Evolutionary conservation across 495 filamentous ascomycete species (phyloP).

Genomic region (Talaromyces adpressus): DNA sequence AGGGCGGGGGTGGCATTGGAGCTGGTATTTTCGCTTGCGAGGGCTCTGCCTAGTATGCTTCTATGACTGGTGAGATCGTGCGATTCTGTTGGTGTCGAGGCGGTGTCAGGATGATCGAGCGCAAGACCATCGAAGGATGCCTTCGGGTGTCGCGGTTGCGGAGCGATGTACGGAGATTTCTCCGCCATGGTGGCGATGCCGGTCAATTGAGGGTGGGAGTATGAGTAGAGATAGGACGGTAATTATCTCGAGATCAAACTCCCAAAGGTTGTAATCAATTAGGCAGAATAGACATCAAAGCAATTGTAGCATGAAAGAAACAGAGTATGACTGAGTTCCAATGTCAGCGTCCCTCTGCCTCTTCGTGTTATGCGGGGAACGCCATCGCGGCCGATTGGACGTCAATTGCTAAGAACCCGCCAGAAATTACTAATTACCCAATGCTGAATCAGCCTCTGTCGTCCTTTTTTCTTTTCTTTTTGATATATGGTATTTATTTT

Average conservation of each 20-base stretch:
- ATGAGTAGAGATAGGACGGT: background rate
- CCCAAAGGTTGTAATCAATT: background rate
- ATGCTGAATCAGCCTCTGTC: constrained; percentile 1
- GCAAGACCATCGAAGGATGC: constrained; percentile 3
- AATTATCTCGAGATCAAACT: background rate
- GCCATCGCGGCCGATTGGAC: background rate
- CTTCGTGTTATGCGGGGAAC: constrained; percentile 7
- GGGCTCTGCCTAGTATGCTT: constrained; percentile 1
- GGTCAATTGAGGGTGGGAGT: background rate
- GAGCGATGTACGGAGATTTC: constrained; percentile 10
- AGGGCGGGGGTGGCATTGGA: constrained; percentile 28
- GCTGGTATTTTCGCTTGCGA: constrained; percentile 4
- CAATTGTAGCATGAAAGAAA: background rate
- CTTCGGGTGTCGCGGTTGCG: constrained; percentile 4
- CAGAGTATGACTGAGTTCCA: background rate
- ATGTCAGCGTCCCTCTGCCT: background rate
- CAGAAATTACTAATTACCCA: background rate
- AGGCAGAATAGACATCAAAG: constrained; percentile 1
- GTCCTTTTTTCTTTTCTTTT: background rate
- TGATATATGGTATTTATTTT: background rate
- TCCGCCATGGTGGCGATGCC: constrained; percentile 6
- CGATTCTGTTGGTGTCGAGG: background rate
- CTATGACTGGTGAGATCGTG: constrained; percentile 1
- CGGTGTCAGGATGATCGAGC: background rate
- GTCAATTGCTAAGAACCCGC: background rate